Evolutionary conservation across 78 protist species (phyloP).

Genomic region (Pelomyxa schiedti): DNA sequence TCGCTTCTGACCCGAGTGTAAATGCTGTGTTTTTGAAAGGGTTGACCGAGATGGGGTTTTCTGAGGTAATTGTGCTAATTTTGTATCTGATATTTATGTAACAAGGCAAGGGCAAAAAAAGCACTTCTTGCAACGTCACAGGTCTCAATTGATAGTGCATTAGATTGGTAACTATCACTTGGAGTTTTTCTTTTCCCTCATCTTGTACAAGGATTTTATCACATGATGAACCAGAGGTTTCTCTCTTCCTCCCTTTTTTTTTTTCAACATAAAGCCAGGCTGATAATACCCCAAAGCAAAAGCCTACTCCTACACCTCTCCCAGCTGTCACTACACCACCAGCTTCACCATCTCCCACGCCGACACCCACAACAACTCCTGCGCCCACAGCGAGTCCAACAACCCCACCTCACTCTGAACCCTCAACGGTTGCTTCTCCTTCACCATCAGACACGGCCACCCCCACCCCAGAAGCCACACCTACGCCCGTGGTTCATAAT

Average conservation of each 20-base stretch:
- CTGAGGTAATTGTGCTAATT: no score
- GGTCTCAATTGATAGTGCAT: conserved; percentile 10
- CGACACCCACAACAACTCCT: not conserved
- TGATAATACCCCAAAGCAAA: not conserved
- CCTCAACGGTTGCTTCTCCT: not conserved
- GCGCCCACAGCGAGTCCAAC: conserved; percentile 2
- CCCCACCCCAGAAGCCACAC: not conserved
- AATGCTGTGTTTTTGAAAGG: conserved; percentile 23
- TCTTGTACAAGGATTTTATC: no score
- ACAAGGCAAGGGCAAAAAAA: conserved; percentile 25
- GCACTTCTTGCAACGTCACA: conserved; percentile 18
- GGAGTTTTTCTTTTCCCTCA: no score
- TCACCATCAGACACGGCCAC: conserved; percentile 5
- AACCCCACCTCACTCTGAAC: not conserved
- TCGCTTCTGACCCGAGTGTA: not conserved
- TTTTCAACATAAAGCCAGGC: no score
- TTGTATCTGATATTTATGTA: no score
- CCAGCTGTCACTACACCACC: not conserved
- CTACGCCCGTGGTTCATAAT: conserved; percentile 16
- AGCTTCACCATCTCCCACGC: not conserved
- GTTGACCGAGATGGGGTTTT: conserved; percentile 39
- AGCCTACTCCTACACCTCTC: not conserved
- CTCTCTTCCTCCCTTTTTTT: no score
- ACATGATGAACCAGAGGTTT: no score
- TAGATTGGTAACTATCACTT: conserved; percentile 39